A percentile compares a stretch with the other conserved stretches of the same genome.
phyloP scores from a whole-genome alignment of 176 grass and related monocot genomes.

The Triticum monococcum region DNA sequence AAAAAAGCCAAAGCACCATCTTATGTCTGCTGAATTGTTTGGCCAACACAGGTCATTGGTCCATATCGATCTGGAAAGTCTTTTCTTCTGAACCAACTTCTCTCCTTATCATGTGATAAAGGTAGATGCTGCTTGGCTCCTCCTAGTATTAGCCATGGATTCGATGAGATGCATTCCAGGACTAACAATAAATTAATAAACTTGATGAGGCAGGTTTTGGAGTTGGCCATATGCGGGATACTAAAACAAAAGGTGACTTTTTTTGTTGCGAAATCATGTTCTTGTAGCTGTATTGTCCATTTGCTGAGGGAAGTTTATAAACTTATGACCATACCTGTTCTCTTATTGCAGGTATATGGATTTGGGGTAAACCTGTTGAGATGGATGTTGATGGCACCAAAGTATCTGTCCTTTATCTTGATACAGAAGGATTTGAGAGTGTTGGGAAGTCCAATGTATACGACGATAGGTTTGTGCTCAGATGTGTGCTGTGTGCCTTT shows the following conservation, averaged over 20 bases:
- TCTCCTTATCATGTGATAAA: conserved; percentile 93
- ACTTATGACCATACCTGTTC: not conserved
- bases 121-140: conserved; percentile 44
- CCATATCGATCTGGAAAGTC: conserved; percentile 96
- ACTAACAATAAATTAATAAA: not conserved
- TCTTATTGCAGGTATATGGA: conserved; percentile 77
- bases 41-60: conserved; percentile 71
- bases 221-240: conserved; percentile 99
- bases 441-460: conserved; percentile 99
- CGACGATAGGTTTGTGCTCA: conserved; percentile 82
- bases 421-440: conserved; percentile 99
- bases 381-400: conserved; percentile 85
- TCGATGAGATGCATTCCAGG: not conserved
- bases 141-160: conserved; percentile 1
- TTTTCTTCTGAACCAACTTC: conserved; percentile 97
- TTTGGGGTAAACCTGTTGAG: conserved; percentile 94
- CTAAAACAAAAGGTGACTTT: conserved; percentile 89
- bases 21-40: not conserved
- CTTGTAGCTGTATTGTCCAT: conserved; percentile 15
- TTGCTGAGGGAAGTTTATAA: not conserved
- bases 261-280: not conserved
- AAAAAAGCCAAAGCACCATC: not conserved
- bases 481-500: not conserved
- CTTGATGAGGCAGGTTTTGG: conserved; percentile 77
- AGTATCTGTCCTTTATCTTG: conserved; percentile 93